Conservation (phyloP, 1,284 basidiomycete species). For the Cutaneotrichosporon dermatis region DNA sequence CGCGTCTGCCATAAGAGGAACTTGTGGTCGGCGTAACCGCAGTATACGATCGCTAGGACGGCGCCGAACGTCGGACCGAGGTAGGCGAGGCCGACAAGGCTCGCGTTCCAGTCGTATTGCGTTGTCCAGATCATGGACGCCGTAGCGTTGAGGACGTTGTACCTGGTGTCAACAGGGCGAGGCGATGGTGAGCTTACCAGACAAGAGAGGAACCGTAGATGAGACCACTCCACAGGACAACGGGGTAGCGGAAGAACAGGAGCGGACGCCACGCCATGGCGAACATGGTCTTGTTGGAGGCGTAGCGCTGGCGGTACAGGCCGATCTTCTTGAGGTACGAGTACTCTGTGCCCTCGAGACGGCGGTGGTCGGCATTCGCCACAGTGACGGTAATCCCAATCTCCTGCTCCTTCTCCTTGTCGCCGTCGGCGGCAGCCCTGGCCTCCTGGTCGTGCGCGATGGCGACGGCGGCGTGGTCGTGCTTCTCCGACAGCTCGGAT, state of each 20-base stretch:
- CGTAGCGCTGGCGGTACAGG: conserved; percentile 13
- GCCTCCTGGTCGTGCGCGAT: neutral
- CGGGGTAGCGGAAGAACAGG: conserved; percentile 17
- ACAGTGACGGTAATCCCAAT: neutral
- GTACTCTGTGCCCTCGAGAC: conserved; percentile 7
- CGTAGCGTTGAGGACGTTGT: conserved; percentile 27
- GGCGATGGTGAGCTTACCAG: neutral
- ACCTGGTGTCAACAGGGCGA: conserved; percentile 4
- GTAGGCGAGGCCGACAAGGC: conserved; percentile 25
- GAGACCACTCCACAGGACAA: conserved; percentile 23
- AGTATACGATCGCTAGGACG: conserved; percentile 12
- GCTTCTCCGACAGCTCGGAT: conserved; percentile 12
- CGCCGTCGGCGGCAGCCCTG: too few relatives aligned
- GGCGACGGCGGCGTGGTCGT: neutral
- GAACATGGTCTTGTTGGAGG: conserved; percentile 5
- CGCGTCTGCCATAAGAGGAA: conserved; percentile 18
- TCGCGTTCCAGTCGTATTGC: conserved; percentile 14
- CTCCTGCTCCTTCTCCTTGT: neutral
- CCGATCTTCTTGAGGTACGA: conserved; percentile 5
- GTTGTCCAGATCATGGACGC: conserved; percentile 12
- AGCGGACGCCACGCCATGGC: conserved; percentile 20
- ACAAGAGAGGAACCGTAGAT: conserved; percentile 20
- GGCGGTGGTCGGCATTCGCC: neutral
- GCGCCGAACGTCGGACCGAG: conserved; percentile 23
- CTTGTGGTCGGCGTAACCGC: conserved; percentile 20